Conservation (phyloP, 2,329 filamentous ascomycete species). For the Myriosclerotinia scirpicola region DNA sequence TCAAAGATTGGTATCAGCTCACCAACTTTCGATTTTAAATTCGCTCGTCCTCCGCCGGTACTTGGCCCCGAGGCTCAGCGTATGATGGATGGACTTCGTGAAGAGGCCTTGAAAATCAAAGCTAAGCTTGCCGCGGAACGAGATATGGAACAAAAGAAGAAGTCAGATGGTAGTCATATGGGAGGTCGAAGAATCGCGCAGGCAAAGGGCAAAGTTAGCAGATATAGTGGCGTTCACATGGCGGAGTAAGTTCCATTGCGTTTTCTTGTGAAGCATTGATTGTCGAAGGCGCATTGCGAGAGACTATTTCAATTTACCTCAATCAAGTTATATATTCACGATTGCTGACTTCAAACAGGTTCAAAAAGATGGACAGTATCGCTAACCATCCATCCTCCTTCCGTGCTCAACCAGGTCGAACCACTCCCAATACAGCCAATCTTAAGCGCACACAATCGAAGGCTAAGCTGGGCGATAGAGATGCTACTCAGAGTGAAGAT, state of each 20-base stretch:
- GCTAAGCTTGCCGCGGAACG: constrained; percentile 63
- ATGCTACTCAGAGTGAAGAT: constrained; percentile 36
- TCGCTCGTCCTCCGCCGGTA: constrained; percentile 54
- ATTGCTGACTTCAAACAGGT: constrained; percentile 42
- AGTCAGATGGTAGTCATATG: constrained; percentile 45
- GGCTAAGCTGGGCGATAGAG: constrained; percentile 62
- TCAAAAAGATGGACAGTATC: constrained; percentile 98
- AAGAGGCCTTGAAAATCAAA: constrained; percentile 70
- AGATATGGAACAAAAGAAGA: constrained; percentile 51
- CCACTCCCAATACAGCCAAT: constrained; percentile 49
- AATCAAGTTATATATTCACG: background rate
- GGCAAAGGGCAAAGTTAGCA: constrained; percentile 72
- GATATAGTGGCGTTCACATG: constrained; percentile 85
- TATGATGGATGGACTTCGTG: constrained; percentile 67
- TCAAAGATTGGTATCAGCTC: constrained; percentile 57
- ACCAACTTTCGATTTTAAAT: constrained; percentile 66
- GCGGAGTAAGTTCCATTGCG: constrained; percentile 49
- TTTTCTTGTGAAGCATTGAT: background rate
- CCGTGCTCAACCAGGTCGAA: constrained; percentile 56
- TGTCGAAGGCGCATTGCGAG: background rate
- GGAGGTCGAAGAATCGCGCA: constrained; percentile 71
- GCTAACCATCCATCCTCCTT: constrained; percentile 80
- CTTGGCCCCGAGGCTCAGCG: constrained; percentile 62
- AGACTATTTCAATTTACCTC: background rate
- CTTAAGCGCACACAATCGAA: constrained; percentile 58